Evolutionary conservation across 495 filamentous ascomycete genomes (phyloP).

Genomic region (Neurospora sp.): DNA sequence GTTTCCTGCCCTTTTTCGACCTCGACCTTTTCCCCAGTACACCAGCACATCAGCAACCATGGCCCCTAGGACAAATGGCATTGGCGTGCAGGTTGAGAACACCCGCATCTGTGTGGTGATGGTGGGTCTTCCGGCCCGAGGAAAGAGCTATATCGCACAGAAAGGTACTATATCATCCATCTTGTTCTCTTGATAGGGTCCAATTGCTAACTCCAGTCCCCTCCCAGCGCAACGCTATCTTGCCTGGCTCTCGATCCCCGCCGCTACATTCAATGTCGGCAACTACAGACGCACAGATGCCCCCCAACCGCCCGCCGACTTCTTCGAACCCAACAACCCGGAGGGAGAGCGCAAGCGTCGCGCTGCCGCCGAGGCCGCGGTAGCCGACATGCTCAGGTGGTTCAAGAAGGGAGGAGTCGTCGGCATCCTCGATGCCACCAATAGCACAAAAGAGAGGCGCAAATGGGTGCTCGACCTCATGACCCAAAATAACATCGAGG

Average conservation of each 20-base stretch:
- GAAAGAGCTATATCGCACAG: constrained; percentile 93
- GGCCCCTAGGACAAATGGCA: constrained; percentile 37
- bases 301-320: constrained; percentile 77
- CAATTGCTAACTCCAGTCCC: constrained; percentile 10
- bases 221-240: constrained; percentile 81
- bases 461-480: constrained; percentile 82
- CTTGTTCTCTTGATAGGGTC: constrained; percentile 1
- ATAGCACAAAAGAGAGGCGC: constrained; percentile 80
- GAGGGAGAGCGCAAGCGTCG: constrained; percentile 85
- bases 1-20: constrained; percentile 2
- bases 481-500: constrained; percentile 64
- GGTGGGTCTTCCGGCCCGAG: constrained; percentile 90
- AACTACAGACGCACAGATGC: constrained; percentile 81
- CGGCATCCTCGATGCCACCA: constrained; percentile 90
- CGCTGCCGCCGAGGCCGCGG: constrained; percentile 80
- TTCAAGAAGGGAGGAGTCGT: constrained; percentile 71
- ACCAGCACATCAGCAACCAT: constrained; percentile 19
- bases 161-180: constrained; percentile 55
- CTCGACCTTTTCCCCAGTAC: constrained; percentile 3
- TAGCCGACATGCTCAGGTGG: constrained; percentile 87
- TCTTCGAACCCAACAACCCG: constrained; percentile 80
- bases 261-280: constrained; percentile 93
- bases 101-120: constrained; percentile 97
- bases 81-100: constrained; percentile 71
- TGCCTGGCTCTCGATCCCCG: constrained; percentile 86